phyloP scores from a whole-genome alignment of 768 basidiomycete species.

The Melanogaster broomeanus region DNA sequence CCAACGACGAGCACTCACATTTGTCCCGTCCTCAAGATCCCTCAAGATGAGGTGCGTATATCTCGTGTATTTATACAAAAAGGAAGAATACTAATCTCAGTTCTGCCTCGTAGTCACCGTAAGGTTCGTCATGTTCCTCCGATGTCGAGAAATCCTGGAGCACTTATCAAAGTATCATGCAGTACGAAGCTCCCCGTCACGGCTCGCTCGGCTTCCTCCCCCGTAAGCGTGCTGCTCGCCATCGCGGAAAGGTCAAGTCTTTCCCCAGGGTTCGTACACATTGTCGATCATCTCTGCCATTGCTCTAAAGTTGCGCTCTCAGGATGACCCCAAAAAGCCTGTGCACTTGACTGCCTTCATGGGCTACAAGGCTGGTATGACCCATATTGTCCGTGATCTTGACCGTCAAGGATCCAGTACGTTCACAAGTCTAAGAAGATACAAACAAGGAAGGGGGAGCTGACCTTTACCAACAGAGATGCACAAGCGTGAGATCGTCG shows the following conservation, averaged over 20 bases:
- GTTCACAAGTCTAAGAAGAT: slow-evolving; percentile 37
- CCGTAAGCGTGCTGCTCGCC: slow-evolving; percentile 93
- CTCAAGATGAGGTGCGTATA: slow-evolving; percentile 63
- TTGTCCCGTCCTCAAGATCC: slow-evolving; percentile 19
- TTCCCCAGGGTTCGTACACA: slow-evolving; percentile 85
- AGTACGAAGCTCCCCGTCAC: slow-evolving; percentile 99
- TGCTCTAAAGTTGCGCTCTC: slow-evolving; percentile 10
- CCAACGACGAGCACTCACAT: background rate
- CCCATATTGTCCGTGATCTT: slow-evolving; percentile 97
- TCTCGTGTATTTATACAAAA: background rate
- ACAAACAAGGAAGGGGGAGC: background rate
- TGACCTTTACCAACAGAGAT: slow-evolving; percentile 64
- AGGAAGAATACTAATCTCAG: slow-evolving; percentile 16
- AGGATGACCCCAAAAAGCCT: slow-evolving; percentile 99
- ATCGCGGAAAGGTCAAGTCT: slow-evolving; percentile 98
- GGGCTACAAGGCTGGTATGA: slow-evolving; percentile 99
- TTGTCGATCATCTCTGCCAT: background rate
- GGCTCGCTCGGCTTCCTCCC: slow-evolving; percentile 98
- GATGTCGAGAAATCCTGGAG: slow-evolving; percentile 8
- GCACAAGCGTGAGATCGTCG: slow-evolving; percentile 99
- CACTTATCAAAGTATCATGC: slow-evolving; percentile 28
- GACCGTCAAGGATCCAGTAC: slow-evolving; percentile 98
- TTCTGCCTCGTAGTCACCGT: slow-evolving; percentile 64
- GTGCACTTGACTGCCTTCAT: slow-evolving; percentile 97
- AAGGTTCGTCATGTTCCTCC: slow-evolving; percentile 57